phyloP scores from a whole-genome alignment of 2,329 filamentous ascomycete species.

The Aureobasidium sp. region DNA sequence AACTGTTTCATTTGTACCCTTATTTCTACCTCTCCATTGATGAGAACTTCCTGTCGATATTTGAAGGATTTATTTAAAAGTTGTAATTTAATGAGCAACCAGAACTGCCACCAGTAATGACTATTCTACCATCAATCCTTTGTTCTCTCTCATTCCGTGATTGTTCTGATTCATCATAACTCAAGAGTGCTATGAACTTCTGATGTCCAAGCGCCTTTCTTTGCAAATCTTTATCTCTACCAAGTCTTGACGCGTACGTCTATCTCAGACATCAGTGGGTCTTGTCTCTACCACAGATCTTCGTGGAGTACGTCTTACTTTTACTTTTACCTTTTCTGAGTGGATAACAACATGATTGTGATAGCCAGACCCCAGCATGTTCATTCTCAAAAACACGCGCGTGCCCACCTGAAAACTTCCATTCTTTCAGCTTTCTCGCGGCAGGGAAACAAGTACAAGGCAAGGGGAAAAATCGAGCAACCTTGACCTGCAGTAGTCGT shows the following conservation, averaged over 20 bases:
- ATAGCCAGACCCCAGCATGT: not conserved
- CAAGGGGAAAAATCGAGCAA: too few species aligned
- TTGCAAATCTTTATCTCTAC: not conserved
- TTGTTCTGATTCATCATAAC: too few species aligned
- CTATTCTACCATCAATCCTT: not conserved
- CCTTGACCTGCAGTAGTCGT: too few species aligned
- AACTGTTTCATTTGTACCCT: not conserved
- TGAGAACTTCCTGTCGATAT: slow-evolving; percentile 1
- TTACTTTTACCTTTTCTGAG: not conserved
- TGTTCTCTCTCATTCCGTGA: too few species aligned
- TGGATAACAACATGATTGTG: not conserved
- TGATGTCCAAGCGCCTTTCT: not conserved
- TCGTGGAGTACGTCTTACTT: not conserved
- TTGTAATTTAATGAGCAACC: slow-evolving; percentile 1
- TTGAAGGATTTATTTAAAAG: not conserved
- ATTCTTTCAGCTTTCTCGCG: too few species aligned
- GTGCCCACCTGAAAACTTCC: too few species aligned
- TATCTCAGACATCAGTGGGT: not conserved
- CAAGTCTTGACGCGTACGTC: not conserved
- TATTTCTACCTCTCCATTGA: not conserved
- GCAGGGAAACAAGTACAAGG: too few species aligned
- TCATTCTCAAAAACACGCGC: not conserved
- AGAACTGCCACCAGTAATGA: not conserved
- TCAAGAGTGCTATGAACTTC: too few species aligned
- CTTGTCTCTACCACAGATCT: not conserved